Conservation (phyloP, 495 filamentous ascomycete species). For the Penicillium paradoxum region DNA sequence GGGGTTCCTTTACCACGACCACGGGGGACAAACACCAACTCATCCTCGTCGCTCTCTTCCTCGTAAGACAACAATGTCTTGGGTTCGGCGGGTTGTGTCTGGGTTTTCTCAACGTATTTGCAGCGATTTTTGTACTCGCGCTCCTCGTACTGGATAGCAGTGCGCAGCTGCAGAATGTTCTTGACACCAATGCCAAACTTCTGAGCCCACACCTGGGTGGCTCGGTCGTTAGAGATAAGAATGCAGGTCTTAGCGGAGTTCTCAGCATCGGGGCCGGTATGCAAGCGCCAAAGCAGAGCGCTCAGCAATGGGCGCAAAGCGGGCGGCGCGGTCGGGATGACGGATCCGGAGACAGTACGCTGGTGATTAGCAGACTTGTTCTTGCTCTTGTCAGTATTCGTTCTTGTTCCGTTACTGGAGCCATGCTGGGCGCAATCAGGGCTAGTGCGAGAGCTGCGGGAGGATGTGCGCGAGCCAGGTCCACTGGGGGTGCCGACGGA, state of each 20-base stretch:
- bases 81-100: constrained; percentile 31
- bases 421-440: constrained; percentile 41
- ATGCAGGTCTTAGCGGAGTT: constrained; percentile 42
- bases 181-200: constrained; percentile 57
- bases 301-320: constrained; percentile 55
- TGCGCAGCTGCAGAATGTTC: constrained; percentile 55
- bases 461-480: constrained; percentile 43
- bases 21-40: constrained; percentile 52
- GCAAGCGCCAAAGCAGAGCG: constrained; percentile 56
- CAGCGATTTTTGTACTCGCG: constrained; percentile 54
- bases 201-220: constrained; percentile 52
- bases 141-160: constrained; percentile 55
- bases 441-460: constrained; percentile 47
- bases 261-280: constrained; percentile 42
- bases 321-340: constrained; percentile 37
- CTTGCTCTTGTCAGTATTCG: constrained; percentile 21
- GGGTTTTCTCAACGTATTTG: constrained; percentile 45
- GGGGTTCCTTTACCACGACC: constrained; percentile 39
- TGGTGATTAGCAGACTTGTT: constrained; percentile 26
- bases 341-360: constrained; percentile 34
- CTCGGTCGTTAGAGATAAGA: constrained; percentile 55
- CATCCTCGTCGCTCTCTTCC: constrained; percentile 54
- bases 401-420: constrained; percentile 19
- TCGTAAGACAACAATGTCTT: constrained; percentile 44
- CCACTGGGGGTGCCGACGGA: constrained; percentile 46